phyloP scores from a whole-genome alignment of 2,329 filamentous ascomycete species.

The Aphanoascus verrucosus region DNA sequence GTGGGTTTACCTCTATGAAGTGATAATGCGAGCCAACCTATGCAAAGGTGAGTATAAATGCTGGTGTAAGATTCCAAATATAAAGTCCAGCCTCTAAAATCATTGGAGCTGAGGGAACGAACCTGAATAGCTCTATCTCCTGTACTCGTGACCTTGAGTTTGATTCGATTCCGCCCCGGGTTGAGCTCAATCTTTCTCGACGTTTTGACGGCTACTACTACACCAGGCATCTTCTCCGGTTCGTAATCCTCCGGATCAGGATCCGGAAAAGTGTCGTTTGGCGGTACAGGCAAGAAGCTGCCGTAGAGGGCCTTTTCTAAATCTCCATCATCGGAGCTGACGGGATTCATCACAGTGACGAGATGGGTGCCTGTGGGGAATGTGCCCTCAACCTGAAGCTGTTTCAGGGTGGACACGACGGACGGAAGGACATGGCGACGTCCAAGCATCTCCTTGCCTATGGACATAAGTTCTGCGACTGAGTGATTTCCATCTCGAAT shows the following conservation, averaged over 20 bases:
- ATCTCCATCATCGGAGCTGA: constrained; percentile 76
- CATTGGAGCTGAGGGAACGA: constrained; percentile 16
- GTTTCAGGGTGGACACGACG: constrained; percentile 64
- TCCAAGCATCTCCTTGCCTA: constrained; percentile 85
- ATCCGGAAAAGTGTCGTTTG: constrained; percentile 55
- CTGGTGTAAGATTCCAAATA: too few relatives aligned
- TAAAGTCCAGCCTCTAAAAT: background rate
- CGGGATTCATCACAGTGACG: constrained; percentile 85
- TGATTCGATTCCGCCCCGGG: constrained; percentile 60
- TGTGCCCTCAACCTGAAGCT: constrained; percentile 89
- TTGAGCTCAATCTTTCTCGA: constrained; percentile 56
- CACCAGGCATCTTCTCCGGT: constrained; percentile 61
- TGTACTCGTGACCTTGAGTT: constrained; percentile 66
- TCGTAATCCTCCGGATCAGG: constrained; percentile 56
- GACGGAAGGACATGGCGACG: constrained; percentile 81
- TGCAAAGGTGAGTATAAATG: background rate
- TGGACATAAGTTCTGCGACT: constrained; percentile 84
- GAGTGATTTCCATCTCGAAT: constrained; percentile 92
- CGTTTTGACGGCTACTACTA: constrained; percentile 60
- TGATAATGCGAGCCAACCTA: constrained; percentile 86
- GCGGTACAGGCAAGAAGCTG: constrained; percentile 75
- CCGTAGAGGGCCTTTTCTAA: constrained; percentile 80
- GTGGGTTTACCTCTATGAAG: constrained; percentile 88
- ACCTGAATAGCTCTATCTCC: constrained; percentile 88
- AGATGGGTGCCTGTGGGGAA: constrained; percentile 86